These are phyloP conservation scores for Dalbergia cochinchinensis DNA, from an alignment of 306 rosid genomes.

Conservation along the genomic window DNA sequence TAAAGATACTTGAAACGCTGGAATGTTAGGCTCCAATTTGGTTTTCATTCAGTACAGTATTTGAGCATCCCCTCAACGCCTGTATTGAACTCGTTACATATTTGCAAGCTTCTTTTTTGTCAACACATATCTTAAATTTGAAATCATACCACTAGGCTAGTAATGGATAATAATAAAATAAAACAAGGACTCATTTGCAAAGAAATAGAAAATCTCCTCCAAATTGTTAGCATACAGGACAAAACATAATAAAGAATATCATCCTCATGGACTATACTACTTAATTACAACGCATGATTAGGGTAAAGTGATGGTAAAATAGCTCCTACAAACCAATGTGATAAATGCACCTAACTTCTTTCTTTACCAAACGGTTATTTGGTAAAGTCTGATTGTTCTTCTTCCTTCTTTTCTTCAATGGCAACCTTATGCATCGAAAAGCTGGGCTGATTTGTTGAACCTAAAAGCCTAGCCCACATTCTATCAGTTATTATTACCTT, in stretches of 20 bases:
- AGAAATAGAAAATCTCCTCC: constrained; percentile 13
- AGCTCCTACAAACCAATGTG: constrained; percentile 40
- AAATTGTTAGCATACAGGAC: constrained; percentile 33
- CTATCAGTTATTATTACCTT: constrained; percentile 88
- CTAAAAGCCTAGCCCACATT: constrained; percentile 98
- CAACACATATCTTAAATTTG: too few species aligned
- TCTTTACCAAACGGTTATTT: constrained; percentile 42
- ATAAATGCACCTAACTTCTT: constrained; percentile 40
- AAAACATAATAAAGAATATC: constrained; percentile 37
- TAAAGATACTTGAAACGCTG: too few species aligned
- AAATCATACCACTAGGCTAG: not conserved
- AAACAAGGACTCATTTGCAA: constrained; percentile 10
- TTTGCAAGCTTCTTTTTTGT: too few species aligned
- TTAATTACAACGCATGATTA: constrained; percentile 21
- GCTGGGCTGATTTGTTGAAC: constrained; percentile 94
- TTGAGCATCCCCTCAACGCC: too few species aligned
- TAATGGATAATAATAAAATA: not conserved
- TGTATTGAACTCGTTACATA: too few species aligned
- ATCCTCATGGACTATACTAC: constrained; percentile 27
- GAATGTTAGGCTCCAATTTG: too few species aligned
- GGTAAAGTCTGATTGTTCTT: constrained; percentile 43
- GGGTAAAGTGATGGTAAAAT: constrained; percentile 13
- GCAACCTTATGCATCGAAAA: constrained; percentile 61
- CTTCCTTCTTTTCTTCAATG: constrained; percentile 64
- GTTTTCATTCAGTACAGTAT: too few species aligned